Conservation (phyloP, 2,329 filamentous ascomycete genomes). For the Aspergillus niger region DNA sequence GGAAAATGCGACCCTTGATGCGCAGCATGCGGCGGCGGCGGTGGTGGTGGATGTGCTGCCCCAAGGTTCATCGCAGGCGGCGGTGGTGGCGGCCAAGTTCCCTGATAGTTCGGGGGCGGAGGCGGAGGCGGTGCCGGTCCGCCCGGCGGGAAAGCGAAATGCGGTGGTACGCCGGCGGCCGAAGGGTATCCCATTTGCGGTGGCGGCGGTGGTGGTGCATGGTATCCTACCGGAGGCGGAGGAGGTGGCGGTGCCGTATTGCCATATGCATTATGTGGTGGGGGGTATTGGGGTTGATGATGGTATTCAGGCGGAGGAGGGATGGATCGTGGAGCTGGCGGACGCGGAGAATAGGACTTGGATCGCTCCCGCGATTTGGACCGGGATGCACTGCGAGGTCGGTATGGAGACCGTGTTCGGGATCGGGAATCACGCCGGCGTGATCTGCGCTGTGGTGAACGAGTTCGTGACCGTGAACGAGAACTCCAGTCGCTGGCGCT, state of each 20-base stretch:
- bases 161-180: conserved; percentile 2
- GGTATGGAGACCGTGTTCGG: conserved; percentile 24
- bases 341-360: conserved; percentile 39
- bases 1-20: conserved; percentile 18
- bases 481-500: conserved; percentile 36
- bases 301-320: conserved; percentile 17
- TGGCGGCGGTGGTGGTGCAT: conserved; percentile 23
- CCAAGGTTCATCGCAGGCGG: conserved; percentile 32
- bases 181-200: conserved; percentile 19
- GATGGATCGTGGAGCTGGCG: conserved; percentile 12
- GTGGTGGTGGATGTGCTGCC: conserved; percentile 9
- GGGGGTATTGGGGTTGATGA: not conserved
- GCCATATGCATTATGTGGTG: conserved; percentile 3
- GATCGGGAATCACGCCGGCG: conserved; percentile 31
- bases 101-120: conserved; percentile 37
- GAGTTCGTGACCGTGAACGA: conserved; percentile 32
- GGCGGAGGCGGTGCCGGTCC: conserved; percentile 28
- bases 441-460: conserved; percentile 25
- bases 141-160: conserved; percentile 13
- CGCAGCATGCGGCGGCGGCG: conserved; percentile 11
- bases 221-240: conserved; percentile 13
- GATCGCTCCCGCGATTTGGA: conserved; percentile 7
- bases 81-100: conserved; percentile 38
- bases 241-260: conserved; percentile 12
- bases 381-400: conserved; percentile 33